phyloP scores from a whole-genome alignment of 805 yeast genomes.

The Wickerhamomyces hampshirensis region DNA sequence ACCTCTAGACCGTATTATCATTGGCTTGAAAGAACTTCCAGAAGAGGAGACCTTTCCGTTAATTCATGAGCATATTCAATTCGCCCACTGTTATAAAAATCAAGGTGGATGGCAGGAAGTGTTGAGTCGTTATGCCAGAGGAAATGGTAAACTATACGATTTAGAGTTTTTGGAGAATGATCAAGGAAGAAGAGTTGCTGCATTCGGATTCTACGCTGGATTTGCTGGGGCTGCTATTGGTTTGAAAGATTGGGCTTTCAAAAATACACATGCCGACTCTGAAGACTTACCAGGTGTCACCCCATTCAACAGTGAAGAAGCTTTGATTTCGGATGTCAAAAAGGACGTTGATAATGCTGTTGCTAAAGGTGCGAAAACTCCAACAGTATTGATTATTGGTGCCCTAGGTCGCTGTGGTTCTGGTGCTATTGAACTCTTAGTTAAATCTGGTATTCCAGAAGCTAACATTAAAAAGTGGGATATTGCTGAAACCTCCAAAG shows the following conservation, averaged over 20 bases:
- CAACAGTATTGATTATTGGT: slow-evolving; percentile 86
- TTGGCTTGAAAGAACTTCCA: slow-evolving; percentile 94
- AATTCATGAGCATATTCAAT: slow-evolving; percentile 93
- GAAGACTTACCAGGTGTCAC: slow-evolving; percentile 73
- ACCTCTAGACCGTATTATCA: slow-evolving; percentile 82
- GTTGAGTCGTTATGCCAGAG: slow-evolving; percentile 80
- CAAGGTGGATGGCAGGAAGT: slow-evolving; percentile 98
- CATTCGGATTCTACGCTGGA: slow-evolving; percentile 99
- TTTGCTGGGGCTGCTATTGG: slow-evolving; percentile 99
- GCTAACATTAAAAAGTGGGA: slow-evolving; percentile 89
- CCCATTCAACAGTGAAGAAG: slow-evolving; percentile 79
- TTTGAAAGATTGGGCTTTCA: slow-evolving; percentile 89
- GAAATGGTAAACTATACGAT: slow-evolving; percentile 88
- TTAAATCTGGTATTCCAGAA: slow-evolving; percentile 84
- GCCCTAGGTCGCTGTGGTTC: slow-evolving; percentile 99
- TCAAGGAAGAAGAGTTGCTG: slow-evolving; percentile 97
- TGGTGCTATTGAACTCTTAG: slow-evolving; percentile 86
- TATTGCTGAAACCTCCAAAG: slow-evolving; percentile 91
- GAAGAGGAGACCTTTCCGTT: slow-evolving; percentile 87
- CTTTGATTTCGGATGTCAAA: slow-evolving; percentile 68
- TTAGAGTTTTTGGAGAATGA: slow-evolving; percentile 92
- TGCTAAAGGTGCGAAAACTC: slow-evolving; percentile 58
- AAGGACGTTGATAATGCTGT: slow-evolving; percentile 52
- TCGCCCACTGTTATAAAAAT: slow-evolving; percentile 97
- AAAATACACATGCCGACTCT: slow-evolving; percentile 63